Evolutionary conservation across 192 early-diverging fungal species (phyloP), one percentile per base, ranked within the genome.

Genomic region (Mortierella antarctica): DNA sequence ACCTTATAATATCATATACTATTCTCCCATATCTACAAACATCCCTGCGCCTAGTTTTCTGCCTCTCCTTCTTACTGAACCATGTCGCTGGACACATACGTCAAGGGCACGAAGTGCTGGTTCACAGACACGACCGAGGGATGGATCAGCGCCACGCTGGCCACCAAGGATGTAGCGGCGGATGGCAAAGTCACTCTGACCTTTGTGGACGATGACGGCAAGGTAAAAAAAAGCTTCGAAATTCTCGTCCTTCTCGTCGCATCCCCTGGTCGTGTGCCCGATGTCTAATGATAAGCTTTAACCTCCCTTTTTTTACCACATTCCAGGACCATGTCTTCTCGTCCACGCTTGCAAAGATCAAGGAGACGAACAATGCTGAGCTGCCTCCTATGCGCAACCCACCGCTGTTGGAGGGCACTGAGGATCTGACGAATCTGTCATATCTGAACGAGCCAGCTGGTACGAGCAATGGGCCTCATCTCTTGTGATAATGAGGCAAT

Each of bases 351-450:
- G 84, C 73, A 15, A 90, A 94, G 77, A 84, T 98, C 7, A 85
- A 87, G 46, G 88, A 86, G 57, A 87, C 83, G 71, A 91, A 91
- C 57, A 84, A 86, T 73, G 88, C 86, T 44, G 88, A 89, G 42
- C 85, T 99, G 14, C 98, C 98, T 21, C 96, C 96, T 40, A 85
- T 99, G 57, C 89, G 95, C 83, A 99, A 99, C 73, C 96, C 98
- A 18, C 95, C 96, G 12, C 87, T 92, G 57, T 82, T 96, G 54
- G 95, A 96, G 75, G 92, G 93, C 55, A 93, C 91, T 59, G 95
- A 98, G 80, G 96, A 98, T 77, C 84, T 98, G 84, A 95, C 96
- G n/a, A 94, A 89, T 72, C 88, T 98, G n/a, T 94, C 93, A 61
- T 93, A 98, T 80, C 89, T 99, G 51, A 96, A 99, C 87, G 97